Percentiles rank a stretch among this genome's conserved stretches.
Evolutionary conservation across 2,329 filamentous ascomycete species (phyloP).

Genomic region (Fusarium piperis): DNA sequence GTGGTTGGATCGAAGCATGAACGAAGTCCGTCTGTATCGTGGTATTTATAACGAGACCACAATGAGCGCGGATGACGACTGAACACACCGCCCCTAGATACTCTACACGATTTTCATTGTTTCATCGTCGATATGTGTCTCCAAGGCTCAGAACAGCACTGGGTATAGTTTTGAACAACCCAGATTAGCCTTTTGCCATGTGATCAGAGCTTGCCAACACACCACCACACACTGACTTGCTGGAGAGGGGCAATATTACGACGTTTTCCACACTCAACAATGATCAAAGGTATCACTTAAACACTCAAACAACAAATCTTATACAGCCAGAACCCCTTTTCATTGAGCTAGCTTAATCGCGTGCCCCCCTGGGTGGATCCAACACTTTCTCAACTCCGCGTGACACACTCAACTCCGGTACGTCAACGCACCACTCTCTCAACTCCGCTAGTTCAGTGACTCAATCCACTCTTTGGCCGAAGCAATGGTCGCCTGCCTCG

Average conservation of each 20-base stretch:
- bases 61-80: too few species aligned
- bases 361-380: not conserved
- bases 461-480: not conserved
- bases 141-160: not conserved
- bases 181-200: not conserved
- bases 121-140: not conserved
- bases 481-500: conserved; percentile 36
- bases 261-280: not conserved
- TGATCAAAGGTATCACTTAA: not conserved
- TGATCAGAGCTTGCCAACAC: not conserved
- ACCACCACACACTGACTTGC: not conserved
- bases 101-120: too few species aligned
- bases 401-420: not conserved
- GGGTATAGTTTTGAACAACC: not conserved
- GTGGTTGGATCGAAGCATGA: too few species aligned
- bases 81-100: too few species aligned
- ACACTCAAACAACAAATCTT: not conserved
- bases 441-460: not conserved
- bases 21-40: too few species aligned
- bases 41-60: too few species aligned
- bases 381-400: not conserved
- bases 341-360: not conserved
- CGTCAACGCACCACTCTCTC: not conserved
- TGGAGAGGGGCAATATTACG: not conserved
- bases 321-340: not conserved